These are phyloP conservation scores for Aspergillus awamori DNA, from an alignment of 2,329 filamentous ascomycete species.

Conservation along the genomic window DNA sequence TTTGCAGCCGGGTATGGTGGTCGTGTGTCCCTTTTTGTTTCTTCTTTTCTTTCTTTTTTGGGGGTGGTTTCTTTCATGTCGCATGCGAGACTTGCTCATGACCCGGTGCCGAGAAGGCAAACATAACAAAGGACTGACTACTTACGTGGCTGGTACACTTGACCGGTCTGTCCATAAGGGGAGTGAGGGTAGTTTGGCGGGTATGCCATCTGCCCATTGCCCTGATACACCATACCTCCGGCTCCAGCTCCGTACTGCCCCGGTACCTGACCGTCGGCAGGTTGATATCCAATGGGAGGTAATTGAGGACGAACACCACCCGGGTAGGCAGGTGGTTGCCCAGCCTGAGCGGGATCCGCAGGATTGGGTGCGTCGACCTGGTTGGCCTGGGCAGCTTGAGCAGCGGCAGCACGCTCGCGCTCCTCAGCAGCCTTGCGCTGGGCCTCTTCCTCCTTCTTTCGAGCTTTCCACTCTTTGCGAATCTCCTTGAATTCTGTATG, in stretches of 20 bases:
- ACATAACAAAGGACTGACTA: conserved; percentile 34
- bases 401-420: conserved; percentile 68
- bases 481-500: conserved; percentile 94
- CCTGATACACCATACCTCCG: conserved; percentile 51
- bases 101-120: conserved; percentile 27
- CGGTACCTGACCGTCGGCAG: conserved; percentile 56
- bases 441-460: conserved; percentile 98
- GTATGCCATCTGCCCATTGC: conserved; percentile 53
- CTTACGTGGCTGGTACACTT: conserved; percentile 56
- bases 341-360: conserved; percentile 51
- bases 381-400: conserved; percentile 49
- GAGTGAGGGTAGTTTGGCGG: conserved; percentile 54
- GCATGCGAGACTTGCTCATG: conserved; percentile 18
- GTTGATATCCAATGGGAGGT: conserved; percentile 74
- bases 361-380: conserved; percentile 51
- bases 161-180: conserved; percentile 53
- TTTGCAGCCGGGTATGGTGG: conserved; percentile 15
- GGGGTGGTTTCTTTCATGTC: conserved; percentile 15
- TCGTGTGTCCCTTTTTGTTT: conserved; percentile 11
- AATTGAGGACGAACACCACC: conserved; percentile 64
- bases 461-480: conserved; percentile 97
- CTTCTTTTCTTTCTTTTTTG: conserved; percentile 15
- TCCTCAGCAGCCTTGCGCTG: conserved; percentile 89
- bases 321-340: conserved; percentile 50
- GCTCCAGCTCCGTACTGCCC: conserved; percentile 67